phyloP scores from a whole-genome alignment of 169 alveolate genomes.

The Plasmodium gaboni region DNA sequence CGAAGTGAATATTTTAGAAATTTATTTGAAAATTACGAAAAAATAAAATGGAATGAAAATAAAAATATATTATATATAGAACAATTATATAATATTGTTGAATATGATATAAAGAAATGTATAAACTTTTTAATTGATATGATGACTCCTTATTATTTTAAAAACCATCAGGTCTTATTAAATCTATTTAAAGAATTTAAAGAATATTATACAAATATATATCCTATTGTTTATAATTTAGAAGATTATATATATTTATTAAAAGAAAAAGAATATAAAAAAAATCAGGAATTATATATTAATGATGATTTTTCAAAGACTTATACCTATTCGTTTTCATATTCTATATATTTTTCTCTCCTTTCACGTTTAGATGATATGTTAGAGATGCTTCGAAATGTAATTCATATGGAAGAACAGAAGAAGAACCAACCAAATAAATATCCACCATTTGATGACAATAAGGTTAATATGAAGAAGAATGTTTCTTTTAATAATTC shows the following conservation, averaged over 20 bases:
- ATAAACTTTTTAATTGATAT: constrained; percentile 30
- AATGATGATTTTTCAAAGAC: constrained; percentile 53
- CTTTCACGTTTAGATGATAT: constrained; percentile 40
- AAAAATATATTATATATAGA: constrained; percentile 45
- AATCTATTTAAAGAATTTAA: constrained; percentile 38
- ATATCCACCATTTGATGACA: too few species aligned
- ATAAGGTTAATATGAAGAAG: too few species aligned
- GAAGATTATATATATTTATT: constrained; percentile 57
- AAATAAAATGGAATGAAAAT: constrained; percentile 37
- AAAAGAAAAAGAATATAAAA: constrained; percentile 44
- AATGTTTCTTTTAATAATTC: neutral
- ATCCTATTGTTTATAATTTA: constrained; percentile 45
- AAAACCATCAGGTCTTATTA: constrained; percentile 25
- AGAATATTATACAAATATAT: constrained; percentile 30
- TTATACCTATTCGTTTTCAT: constrained; percentile 21
- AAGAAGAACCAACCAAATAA: neutral
- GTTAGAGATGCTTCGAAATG: constrained; percentile 34
- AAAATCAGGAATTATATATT: constrained; percentile 4
- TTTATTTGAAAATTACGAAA: constrained; percentile 27
- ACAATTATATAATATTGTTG: constrained; percentile 44
- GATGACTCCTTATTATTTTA: constrained; percentile 47
- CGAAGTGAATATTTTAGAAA: constrained; percentile 37
- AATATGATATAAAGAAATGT: constrained; percentile 56
- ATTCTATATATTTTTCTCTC: constrained; percentile 40
- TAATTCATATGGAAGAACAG: neutral